Evolutionary conservation across 805 yeast genomes (phyloP), one percentile per base, ranked within the genome.

Genomic region (Starmerella sirachaensis): DNA sequence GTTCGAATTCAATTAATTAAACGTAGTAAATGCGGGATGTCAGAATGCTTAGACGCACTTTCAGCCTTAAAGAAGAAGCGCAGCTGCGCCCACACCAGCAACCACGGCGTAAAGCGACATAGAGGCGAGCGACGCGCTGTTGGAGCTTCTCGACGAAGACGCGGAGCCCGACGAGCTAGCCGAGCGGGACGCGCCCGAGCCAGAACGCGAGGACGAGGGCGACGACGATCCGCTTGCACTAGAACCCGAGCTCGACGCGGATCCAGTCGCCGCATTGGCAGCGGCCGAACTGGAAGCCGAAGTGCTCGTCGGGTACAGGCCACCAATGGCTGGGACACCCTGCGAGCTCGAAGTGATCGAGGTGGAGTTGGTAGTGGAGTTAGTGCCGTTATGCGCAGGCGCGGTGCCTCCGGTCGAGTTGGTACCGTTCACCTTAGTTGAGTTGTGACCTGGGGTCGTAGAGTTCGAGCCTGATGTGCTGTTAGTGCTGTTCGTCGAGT

Each of bases 161-260:
- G 34, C 16, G 21, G 25, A 26, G 28, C 13, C 8, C 17, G 43
- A 36, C 28, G 29, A 26, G 12, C 41, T 24, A 31, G 29, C 31
- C 35, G 47, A 40, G 27, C 41, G 39, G 34, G 45, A 37, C 25
- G 37, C 59, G n/a, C 54, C 50, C 6, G 59, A 57, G 37, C 51
- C 53, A 35, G 37, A 24, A 29, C 37, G 13, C 21, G 24, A 22
- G 14, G 40, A 32, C 25, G 29, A 38, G 9, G 31, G 21, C 25
- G 37, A 17, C 22, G 28, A 33, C 13, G 41, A 18, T 9, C 21
- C 31, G 11, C 29, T 14, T 18, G 35, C 4, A 14, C 30, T 24
- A n/a, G 43, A 30, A 30, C 30, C 18, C 18, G 17, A 19, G 33
- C 30, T 29, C 11, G 35, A 11, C 24, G 40, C 38, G 14, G 44